These are phyloP conservation scores for Podila clonocystis DNA, from an alignment of 192 early-diverging fungal genomes.

Conservation along the genomic window DNA sequence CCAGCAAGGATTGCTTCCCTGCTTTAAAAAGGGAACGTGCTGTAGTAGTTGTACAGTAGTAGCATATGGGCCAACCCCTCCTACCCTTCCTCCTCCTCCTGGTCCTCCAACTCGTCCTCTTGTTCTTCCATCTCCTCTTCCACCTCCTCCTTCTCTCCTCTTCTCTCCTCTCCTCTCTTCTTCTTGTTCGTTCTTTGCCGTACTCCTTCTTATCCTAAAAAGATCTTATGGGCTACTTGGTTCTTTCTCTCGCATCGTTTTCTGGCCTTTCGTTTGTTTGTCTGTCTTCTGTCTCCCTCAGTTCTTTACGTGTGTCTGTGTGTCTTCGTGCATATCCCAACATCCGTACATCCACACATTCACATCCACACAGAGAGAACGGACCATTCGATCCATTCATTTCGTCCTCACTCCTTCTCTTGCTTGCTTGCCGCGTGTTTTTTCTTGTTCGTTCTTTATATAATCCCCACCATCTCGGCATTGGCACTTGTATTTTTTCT, in stretches of 20 bases:
- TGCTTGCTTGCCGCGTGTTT: too few relatives aligned
- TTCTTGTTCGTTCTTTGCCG: conserved; percentile 3
- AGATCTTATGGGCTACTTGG: not conserved
- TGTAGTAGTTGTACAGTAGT: not conserved
- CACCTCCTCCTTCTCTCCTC: conserved; percentile 6
- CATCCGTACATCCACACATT: too few relatives aligned
- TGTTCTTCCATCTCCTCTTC: conserved; percentile 14
- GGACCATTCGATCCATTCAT: too few relatives aligned
- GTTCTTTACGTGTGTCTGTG: too few relatives aligned
- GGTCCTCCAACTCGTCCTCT: not conserved
- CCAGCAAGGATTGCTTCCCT: not conserved
- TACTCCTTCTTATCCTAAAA: not conserved
- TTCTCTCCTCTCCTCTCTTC: not conserved
- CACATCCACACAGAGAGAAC: too few relatives aligned
- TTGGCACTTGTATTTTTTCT: too few relatives aligned
- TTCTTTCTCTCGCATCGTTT: not conserved
- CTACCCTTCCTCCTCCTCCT: not conserved
- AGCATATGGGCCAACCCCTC: not conserved
- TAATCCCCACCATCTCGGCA: too few relatives aligned
- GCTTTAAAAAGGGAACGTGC: not conserved
- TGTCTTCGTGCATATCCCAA: too few relatives aligned
- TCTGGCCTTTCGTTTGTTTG: too few relatives aligned
- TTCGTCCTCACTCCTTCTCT: too few relatives aligned
- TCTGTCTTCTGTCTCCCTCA: too few relatives aligned
- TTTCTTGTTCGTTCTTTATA: too few relatives aligned